Evolutionary conservation across 2,329 filamentous ascomycete genomes (phyloP).

Genomic region (Nigrospora osmanthi): DNA sequence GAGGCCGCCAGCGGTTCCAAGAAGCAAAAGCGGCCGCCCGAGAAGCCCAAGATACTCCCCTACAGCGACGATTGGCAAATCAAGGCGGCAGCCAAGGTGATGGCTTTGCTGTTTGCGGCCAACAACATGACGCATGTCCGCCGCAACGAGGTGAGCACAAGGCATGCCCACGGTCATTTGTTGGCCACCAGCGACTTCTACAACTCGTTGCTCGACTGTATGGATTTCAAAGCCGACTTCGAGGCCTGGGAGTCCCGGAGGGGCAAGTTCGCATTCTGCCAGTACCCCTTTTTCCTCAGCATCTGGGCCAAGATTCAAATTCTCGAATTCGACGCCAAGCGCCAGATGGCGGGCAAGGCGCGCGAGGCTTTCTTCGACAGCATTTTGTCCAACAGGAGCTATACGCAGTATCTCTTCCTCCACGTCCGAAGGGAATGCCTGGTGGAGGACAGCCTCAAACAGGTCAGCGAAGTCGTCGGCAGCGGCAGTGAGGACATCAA

Average conservation of each 20-base stretch:
- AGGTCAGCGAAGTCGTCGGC: slow-evolving; percentile 78
- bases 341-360: slow-evolving; percentile 85
- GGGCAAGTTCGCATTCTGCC: slow-evolving; percentile 77
- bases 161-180: slow-evolving; percentile 52
- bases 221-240: slow-evolving; percentile 80
- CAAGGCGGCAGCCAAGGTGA: slow-evolving; percentile 68
- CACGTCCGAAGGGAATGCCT: slow-evolving; percentile 77
- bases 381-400: slow-evolving; percentile 65
- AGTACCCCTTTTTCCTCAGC: slow-evolving; percentile 86
- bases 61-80: slow-evolving; percentile 89
- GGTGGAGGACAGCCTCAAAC: slow-evolving; percentile 78
- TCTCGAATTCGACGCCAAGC: slow-evolving; percentile 76
- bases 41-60: slow-evolving; percentile 36
- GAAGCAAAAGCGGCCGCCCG: slow-evolving; percentile 46
- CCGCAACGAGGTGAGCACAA: slow-evolving; percentile 23
- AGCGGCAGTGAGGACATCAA: slow-evolving; percentile 79
- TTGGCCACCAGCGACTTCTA: slow-evolving; percentile 82
- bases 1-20: slow-evolving; percentile 42
- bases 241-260: slow-evolving; percentile 75
- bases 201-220: slow-evolving; percentile 75
- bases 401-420: slow-evolving; percentile 72
- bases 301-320: slow-evolving; percentile 91
- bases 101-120: slow-evolving; percentile 74
- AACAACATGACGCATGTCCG: slow-evolving; percentile 51
- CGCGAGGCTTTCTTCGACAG: slow-evolving; percentile 87